Evolutionary conservation across 1,284 basidiomycete species (phyloP).

Genomic region (Peniophora sp.): DNA sequence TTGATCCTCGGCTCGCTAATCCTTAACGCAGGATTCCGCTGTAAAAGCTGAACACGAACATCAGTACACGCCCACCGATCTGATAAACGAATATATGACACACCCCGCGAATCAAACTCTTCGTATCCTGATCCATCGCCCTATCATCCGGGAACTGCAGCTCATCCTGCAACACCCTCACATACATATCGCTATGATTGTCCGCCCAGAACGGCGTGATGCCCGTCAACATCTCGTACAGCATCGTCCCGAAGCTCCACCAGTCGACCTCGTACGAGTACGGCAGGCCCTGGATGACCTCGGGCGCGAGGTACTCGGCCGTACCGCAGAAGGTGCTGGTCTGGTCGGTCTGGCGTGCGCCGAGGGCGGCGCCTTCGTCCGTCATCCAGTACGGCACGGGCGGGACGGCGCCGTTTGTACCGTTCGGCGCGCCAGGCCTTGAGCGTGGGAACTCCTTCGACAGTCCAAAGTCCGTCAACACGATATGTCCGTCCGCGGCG

Average conservation of each 20-base stretch:
- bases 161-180: constrained; percentile 82
- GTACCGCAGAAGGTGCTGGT: constrained; percentile 88
- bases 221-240: constrained; percentile 91
- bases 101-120: constrained; percentile 90
- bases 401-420: constrained; percentile 38
- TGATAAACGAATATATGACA: constrained; percentile 23
- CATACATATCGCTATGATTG: constrained; percentile 93
- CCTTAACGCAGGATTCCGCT: constrained; percentile 84
- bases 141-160: constrained; percentile 84
- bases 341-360: constrained; percentile 41
- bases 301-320: constrained; percentile 90
- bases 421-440: constrained; percentile 38
- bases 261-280: constrained; percentile 96
- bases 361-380: constrained; percentile 18
- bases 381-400: constrained; percentile 69
- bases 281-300: constrained; percentile 85
- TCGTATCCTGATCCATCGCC: constrained; percentile 89
- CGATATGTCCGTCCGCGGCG: constrained; percentile 87
- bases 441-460: constrained; percentile 76
- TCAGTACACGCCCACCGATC: constrained; percentile 9
- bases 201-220: constrained; percentile 92
- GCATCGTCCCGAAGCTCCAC: constrained; percentile 97
- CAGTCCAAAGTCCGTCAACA: constrained; percentile 92
- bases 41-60: constrained; percentile 56
- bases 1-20: constrained; percentile 92